Base-by-base conservation (phyloP, 2,329 filamentous ascomycete species). In the Dactylellina sp. region DNA sequence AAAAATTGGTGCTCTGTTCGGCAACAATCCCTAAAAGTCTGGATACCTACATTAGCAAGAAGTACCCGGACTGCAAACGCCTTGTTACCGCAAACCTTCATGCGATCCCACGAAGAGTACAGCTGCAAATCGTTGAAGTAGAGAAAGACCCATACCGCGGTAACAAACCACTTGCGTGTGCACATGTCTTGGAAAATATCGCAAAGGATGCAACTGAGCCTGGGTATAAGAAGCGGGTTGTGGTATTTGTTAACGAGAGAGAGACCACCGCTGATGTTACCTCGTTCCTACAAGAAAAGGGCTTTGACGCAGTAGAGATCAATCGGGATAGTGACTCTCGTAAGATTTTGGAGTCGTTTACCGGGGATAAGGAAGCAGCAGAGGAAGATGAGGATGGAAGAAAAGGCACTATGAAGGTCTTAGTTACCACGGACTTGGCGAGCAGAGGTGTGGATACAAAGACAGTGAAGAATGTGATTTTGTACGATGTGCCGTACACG, bases 401-500 rank as follows among this genome's bases (percentile, higher is more conserved):
- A 56, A 46, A 79, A 20, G 80, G 82, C 80, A 39, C 84, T 88
- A 65, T 83, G 47, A 96, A 93, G 81, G 94, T 97, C 9, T 87
- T 99, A 40, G 94, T 99, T 1, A 95, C 93, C 11, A 99, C 95
- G 0, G 95, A 99, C 81, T 83, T 99, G 68, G 92, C 92, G 2
- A 97, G 93, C 4, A 85, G 95, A 77, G 95, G 95, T 75, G 97
- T 99, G 78, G 95, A 99, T 81, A 99, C 95, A 0, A 83, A 97
- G 28, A 90, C 92, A 16, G 94, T 98, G 16, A 87, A 91, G 66
- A 92, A 96, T 77, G 95, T 99, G 59, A 89, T 99, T 62, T 83
- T 99, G 24, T 98, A 97, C 81, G 93, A 99, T 80, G 94, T 99
- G n/a, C 95, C 95, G 2, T 94, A 98, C 80, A 96, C 92, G 0